Percentiles rank a stretch among this genome's conserved stretches.
Evolutionary conservation across 1,284 basidiomycete species (phyloP).

Genomic region (Sanghuangporus baumii): DNA sequence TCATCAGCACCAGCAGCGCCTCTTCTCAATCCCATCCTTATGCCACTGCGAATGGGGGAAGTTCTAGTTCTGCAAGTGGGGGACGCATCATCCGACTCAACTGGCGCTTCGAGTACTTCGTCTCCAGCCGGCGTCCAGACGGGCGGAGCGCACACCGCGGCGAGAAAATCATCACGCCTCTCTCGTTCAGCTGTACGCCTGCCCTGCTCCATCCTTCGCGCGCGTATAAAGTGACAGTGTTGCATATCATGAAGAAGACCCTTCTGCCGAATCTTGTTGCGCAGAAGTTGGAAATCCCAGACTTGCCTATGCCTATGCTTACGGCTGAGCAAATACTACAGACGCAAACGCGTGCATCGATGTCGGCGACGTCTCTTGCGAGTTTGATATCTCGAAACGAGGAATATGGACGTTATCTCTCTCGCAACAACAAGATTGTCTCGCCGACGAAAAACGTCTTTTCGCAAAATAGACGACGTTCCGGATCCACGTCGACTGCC

Average conservation of each 20-base stretch:
- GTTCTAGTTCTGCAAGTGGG: constrained; percentile 16
- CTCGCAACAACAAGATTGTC: background rate
- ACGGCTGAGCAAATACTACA: background rate
- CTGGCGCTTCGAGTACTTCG: constrained; percentile 77
- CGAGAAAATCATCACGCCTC: constrained; percentile 65
- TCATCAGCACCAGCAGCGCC: constrained; percentile 19
- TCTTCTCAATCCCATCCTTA: background rate
- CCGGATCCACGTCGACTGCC: background rate
- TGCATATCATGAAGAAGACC: constrained; percentile 67
- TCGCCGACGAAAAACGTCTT: background rate
- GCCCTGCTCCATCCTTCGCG: constrained; percentile 55
- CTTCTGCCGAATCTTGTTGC: constrained; percentile 50
- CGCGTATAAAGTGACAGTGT: constrained; percentile 58
- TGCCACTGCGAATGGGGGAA: background rate
- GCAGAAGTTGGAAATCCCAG: constrained; percentile 47
- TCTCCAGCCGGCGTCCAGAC: constrained; percentile 47
- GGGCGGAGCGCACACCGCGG: constrained; percentile 44
- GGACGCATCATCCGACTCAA: constrained; percentile 35
- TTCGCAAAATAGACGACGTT: background rate
- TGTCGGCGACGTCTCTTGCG: background rate
- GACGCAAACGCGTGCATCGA: background rate
- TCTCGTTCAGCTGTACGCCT: constrained; percentile 70
- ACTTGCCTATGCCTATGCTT: background rate
- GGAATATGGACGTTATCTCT: background rate
- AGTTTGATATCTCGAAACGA: background rate